Percentiles rank a stretch among this genome's conserved stretches.
Conservation (phyloP, 139 green algal species). For the Tetratostichococcus sp. region DNA sequence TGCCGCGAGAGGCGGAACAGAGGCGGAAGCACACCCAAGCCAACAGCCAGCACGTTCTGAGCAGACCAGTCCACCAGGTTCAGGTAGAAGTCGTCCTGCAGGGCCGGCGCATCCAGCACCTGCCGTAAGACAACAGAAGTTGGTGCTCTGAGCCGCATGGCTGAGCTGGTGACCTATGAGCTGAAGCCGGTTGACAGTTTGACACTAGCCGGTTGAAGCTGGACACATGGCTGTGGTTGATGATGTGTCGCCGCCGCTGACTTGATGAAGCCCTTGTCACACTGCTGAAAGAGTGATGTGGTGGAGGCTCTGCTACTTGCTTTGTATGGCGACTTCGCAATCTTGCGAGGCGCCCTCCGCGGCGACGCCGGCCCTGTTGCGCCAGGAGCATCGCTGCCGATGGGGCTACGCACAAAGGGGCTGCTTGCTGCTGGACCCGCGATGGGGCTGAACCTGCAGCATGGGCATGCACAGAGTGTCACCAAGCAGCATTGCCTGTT, state of each 20-base stretch:
- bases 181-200: no score
- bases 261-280: no score
- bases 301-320: no score
- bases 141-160: no score
- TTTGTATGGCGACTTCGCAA: slow-evolving; percentile 92
- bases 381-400: slow-evolving; percentile 43
- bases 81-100: slow-evolving; percentile 98
- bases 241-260: no score
- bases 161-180: no score
- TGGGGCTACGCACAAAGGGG: slow-evolving; percentile 63
- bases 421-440: slow-evolving; percentile 48
- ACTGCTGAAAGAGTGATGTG: no score
- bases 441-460: slow-evolving; percentile 36
- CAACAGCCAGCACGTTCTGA: slow-evolving; percentile 91
- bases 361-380: slow-evolving; percentile 29
- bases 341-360: slow-evolving; percentile 66
- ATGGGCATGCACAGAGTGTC: not conserved
- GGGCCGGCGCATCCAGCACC: slow-evolving; percentile 74
- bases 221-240: no score
- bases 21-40: slow-evolving; percentile 68
- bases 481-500: no score
- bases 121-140: slow-evolving; percentile 16
- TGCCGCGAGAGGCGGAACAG: no score
- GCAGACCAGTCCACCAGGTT: slow-evolving; percentile 96
- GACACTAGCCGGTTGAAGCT: no score